These are phyloP conservation scores for Ustilago lituana DNA, from an alignment of 1,284 basidiomycete species.

Conservation along the genomic window DNA sequence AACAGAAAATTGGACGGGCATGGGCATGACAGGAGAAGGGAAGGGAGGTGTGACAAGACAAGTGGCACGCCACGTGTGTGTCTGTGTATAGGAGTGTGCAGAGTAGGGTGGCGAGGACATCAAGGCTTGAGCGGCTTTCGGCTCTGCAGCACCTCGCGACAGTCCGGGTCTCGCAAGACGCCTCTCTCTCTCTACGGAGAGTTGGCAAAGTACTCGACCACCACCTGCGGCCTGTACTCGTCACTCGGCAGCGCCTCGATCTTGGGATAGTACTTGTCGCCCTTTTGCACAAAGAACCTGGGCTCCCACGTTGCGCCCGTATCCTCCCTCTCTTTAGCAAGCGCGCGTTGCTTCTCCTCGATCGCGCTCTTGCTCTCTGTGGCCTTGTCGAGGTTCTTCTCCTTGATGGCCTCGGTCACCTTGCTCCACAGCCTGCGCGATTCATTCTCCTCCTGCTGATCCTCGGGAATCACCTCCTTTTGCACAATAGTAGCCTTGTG, in stretches of 20 bases:
- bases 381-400: slow-evolving; percentile 91
- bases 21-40: no score
- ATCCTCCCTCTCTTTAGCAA: slow-evolving; percentile 81
- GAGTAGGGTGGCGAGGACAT: no score
- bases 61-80: no score
- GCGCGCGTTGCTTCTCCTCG: slow-evolving; percentile 89
- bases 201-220: slow-evolving; percentile 51
- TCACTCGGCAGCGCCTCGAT: slow-evolving; percentile 51
- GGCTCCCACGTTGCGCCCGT: slow-evolving; percentile 75
- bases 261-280: slow-evolving; percentile 66
- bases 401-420: slow-evolving; percentile 85
- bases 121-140: no score
- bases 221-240: slow-evolving; percentile 42
- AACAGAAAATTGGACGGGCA: no score
- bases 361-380: slow-evolving; percentile 89
- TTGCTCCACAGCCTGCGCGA: slow-evolving; percentile 81
- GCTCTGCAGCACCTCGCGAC: no score
- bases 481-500: slow-evolving; percentile 76
- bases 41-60: no score
- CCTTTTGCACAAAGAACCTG: slow-evolving; percentile 80
- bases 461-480: slow-evolving; percentile 84
- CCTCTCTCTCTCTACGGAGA: no score
- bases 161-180: no score
- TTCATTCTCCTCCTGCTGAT: slow-evolving; percentile 89
- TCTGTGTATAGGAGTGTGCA: no score